Evolutionary conservation across 768 basidiomycete species (phyloP), one percentile per base, ranked within the genome.

Genomic region (Filobasidium wieringae): DNA sequence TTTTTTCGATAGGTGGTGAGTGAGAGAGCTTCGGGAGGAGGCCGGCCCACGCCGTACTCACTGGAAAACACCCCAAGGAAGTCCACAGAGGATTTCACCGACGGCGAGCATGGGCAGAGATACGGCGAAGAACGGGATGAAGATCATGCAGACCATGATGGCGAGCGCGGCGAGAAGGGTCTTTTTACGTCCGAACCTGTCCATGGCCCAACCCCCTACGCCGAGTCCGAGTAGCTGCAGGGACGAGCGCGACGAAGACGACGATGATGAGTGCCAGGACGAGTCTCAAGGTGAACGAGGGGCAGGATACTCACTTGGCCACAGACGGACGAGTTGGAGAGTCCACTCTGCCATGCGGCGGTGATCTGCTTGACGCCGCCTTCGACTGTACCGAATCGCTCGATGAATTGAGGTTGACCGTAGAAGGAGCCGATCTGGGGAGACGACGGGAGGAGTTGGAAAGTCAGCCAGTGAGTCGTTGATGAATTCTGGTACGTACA

Each of bases 1-100:
- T n/a, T n/a, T n/a, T n/a, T n/a, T n/a, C n/a, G n/a, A n/a, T n/a
- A n/a, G n/a, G n/a, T n/a, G n/a, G n/a, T n/a, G n/a, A n/a, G n/a
- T n/a, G n/a, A n/a, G n/a, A n/a, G n/a, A n/a, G n/a, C n/a, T n/a
- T n/a, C n/a, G n/a, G n/a, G n/a, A n/a, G n/a, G n/a, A n/a, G n/a
- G n/a, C n/a, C n/a, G n/a, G n/a, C n/a, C n/a, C n/a, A n/a, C n/a
- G n/a, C n/a, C n/a, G n/a, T n/a, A n/a, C n/a, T n/a, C n/a, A n/a
- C n/a, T 68, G 66, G 59, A 68, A 70, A 22, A 64, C 52, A 34
- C 62, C 64, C 63, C 63, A 64, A 9, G 63, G n/a, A n/a, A n/a
- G n/a, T n/a, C 57, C 47, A n/a, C 31, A 45, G 37, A 69, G 58
- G 53, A 69, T 61, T 41, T 70, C 55, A 12, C 63, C 69, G 26